Evolutionary conservation across 345 rosid genomes (phyloP).

Genomic region (Arabidopsis suecica): DNA sequence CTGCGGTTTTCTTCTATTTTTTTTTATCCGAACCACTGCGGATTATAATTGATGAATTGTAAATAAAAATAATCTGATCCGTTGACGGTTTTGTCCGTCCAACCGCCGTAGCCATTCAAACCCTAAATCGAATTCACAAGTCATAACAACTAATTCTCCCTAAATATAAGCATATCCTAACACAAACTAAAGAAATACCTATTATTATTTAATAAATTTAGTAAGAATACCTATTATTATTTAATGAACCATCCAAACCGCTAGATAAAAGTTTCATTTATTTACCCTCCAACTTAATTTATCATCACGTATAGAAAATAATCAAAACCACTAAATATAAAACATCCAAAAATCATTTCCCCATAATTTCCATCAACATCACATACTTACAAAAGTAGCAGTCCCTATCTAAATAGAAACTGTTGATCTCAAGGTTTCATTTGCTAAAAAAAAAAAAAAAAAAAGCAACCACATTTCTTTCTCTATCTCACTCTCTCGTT

Average conservation of each 20-base stretch:
- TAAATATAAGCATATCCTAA: too few species aligned
- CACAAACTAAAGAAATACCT: neutral
- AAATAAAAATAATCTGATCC: too few species aligned
- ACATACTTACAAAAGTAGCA: neutral
- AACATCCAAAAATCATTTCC: neutral
- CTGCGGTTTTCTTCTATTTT: too few species aligned
- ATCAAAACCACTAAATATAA: neutral
- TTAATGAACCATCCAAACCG: neutral
- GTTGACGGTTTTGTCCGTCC: too few species aligned
- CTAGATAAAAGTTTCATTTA: conserved; percentile 1
- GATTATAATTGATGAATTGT: too few species aligned
- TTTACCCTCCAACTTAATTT: neutral
- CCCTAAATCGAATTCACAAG: too few species aligned
- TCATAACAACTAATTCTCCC: too few species aligned
- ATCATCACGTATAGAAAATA: neutral
- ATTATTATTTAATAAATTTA: neutral
- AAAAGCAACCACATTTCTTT: neutral
- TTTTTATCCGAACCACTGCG: too few species aligned
- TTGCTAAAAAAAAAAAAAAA: neutral
- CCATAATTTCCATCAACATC: neutral
- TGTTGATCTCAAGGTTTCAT: conserved; percentile 30
- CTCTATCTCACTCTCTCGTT: conserved; percentile 3
- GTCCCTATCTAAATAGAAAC: conserved; percentile 2
- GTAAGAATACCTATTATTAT: neutral
- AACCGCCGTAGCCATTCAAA: too few species aligned